Conservation (phyloP, 805 yeast genomes). For the Zygosaccharomyces lentus region DNA sequence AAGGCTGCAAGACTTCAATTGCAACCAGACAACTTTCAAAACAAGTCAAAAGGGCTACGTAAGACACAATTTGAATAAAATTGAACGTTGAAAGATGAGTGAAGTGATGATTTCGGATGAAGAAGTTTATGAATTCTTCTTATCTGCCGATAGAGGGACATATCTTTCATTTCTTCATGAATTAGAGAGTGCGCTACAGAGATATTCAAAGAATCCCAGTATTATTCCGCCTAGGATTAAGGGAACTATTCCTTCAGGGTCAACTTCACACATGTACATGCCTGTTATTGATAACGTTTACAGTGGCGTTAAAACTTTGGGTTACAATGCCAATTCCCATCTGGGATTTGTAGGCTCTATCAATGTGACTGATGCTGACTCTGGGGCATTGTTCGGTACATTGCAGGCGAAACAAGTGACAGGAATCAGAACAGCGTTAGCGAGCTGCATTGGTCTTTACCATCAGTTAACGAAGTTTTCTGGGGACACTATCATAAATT, state of each 20-base stretch:
- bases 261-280: slow-evolving; percentile 55
- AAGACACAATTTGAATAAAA: neutral
- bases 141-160: slow-evolving; percentile 6
- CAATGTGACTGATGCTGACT: slow-evolving; percentile 44
- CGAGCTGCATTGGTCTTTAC: slow-evolving; percentile 46
- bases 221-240: slow-evolving; percentile 55
- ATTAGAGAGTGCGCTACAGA: slow-evolving; percentile 35
- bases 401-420: slow-evolving; percentile 57
- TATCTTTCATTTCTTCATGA: slow-evolving; percentile 8
- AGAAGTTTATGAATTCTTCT: slow-evolving; percentile 14
- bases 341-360: slow-evolving; percentile 59
- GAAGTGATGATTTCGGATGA: slow-evolving; percentile 12
- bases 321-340: slow-evolving; percentile 43
- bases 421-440: slow-evolving; percentile 64
- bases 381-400: slow-evolving; percentile 50
- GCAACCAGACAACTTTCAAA: neutral
- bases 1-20: neutral
- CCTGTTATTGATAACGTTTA: slow-evolving; percentile 51
- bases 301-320: slow-evolving; percentile 58
- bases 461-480: slow-evolving; percentile 17
- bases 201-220: slow-evolving; percentile 42
- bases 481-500: slow-evolving; percentile 8
- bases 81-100: slow-evolving; percentile 8
- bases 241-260: slow-evolving; percentile 35
- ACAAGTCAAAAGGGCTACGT: neutral